Evolutionary conservation across 768 basidiomycete genomes (phyloP).

Genomic region (Suillus decipiens): DNA sequence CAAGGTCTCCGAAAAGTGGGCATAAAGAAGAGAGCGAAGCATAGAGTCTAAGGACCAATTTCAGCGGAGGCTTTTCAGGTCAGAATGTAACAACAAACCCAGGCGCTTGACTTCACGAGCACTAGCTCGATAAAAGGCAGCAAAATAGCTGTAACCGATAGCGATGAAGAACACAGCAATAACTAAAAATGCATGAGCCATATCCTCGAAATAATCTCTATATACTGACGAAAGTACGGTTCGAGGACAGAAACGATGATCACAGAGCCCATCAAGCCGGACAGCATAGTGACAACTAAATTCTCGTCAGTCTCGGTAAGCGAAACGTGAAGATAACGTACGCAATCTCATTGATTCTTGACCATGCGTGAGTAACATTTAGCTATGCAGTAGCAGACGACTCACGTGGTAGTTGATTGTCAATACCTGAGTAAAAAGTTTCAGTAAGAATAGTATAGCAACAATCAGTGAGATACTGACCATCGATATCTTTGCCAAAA

Average conservation of each 20-base stretch:
- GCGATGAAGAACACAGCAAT: constrained; percentile 54
- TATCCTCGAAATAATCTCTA: neutral
- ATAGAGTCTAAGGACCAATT: constrained; percentile 50
- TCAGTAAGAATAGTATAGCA: neutral
- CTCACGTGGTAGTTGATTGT: constrained; percentile 59
- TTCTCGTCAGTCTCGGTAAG: constrained; percentile 2
- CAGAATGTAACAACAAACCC: constrained; percentile 22
- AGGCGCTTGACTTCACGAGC: constrained; percentile 71
- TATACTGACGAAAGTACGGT: constrained; percentile 57
- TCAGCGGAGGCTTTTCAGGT: neutral
- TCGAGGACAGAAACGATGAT: constrained; percentile 59
- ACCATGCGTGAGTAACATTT: neutral
- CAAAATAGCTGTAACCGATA: constrained; percentile 65
- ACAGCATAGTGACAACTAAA: constrained; percentile 50
- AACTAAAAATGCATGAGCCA: constrained; percentile 35
- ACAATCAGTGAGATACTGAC: constrained; percentile 29
- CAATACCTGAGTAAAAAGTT: constrained; percentile 28
- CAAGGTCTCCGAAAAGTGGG: constrained; percentile 76
- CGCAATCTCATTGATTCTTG: constrained; percentile 58
- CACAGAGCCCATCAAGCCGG: constrained; percentile 52
- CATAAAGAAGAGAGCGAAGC: constrained; percentile 73
- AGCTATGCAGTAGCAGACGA: neutral
- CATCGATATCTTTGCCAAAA: constrained; percentile 69
- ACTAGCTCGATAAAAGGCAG: constrained; percentile 67
- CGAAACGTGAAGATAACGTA: constrained; percentile 21